Conservation (phyloP, 805 yeast species). For the Nakazawaea molendinolei region DNA sequence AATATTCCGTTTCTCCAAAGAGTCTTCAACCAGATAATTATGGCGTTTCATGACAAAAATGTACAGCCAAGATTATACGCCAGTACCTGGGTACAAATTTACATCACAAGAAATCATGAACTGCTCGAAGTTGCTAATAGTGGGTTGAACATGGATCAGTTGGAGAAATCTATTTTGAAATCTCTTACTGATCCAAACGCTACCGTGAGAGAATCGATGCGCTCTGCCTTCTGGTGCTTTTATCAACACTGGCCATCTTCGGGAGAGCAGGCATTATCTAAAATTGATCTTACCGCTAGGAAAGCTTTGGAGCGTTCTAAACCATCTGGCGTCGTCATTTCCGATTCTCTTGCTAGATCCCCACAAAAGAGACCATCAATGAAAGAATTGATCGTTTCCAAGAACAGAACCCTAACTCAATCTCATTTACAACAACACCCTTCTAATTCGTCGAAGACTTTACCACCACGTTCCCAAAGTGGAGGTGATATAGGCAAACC, state of each 20-base stretch:
- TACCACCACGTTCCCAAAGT: slow-evolving; percentile 9
- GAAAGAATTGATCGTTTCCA: slow-evolving; percentile 39
- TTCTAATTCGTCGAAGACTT: slow-evolving; percentile 14
- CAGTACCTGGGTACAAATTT: slow-evolving; percentile 62
- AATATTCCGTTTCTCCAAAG: slow-evolving; percentile 49
- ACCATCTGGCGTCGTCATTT: slow-evolving; percentile 30
- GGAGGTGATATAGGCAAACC: slow-evolving; percentile 3
- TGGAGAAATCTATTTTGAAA: slow-evolving; percentile 46
- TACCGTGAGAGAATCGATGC: slow-evolving; percentile 66
- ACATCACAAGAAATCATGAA: slow-evolving; percentile 44
- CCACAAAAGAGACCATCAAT: slow-evolving; percentile 35
- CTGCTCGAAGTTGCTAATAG: slow-evolving; percentile 23
- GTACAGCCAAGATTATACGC: slow-evolving; percentile 64
- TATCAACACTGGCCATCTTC: slow-evolving; percentile 45
- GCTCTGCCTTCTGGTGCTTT: slow-evolving; percentile 69
- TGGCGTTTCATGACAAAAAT: slow-evolving; percentile 61
- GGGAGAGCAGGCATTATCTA: slow-evolving; percentile 33
- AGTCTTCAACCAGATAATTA: slow-evolving; percentile 40
- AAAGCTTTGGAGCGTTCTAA: slow-evolving; percentile 58
- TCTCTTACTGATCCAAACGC: slow-evolving; percentile 78
- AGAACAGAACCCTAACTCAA: slow-evolving; percentile 27
- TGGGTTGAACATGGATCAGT: slow-evolving; percentile 28
- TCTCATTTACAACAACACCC: slow-evolving; percentile 22
- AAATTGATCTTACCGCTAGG: slow-evolving; percentile 37
- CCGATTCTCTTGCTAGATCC: slow-evolving; percentile 14